Evolutionary conservation across 2,329 filamentous ascomycete genomes (phyloP), one percentile per base, ranked within the genome.

Genomic region (Colletotrichum orbiculare): DNA sequence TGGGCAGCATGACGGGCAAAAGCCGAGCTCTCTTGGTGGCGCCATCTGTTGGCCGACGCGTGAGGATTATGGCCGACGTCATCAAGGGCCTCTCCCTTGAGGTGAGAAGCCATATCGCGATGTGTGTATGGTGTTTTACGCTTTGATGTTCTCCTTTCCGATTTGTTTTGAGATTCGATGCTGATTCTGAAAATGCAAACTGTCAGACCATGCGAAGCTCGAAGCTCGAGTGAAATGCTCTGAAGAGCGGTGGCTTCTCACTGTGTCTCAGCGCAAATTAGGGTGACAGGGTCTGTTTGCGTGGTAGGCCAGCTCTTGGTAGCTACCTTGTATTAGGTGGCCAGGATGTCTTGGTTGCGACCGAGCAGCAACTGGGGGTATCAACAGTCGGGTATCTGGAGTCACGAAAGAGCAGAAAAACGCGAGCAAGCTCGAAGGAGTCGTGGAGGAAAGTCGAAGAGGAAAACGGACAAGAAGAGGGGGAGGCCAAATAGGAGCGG

Each of bases 11-110:
- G 78, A 54, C 81, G 81, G 54, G 81, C 81, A 71, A 81, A 90
- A 39, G 85, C 79, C 11, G 79, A 78, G 1, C 87, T 89, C 73
- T 90, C 88, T 72, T 89, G 85, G 72, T 90, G 88, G 60, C 87
- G 84, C 88, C 88, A 90, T 70, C 79, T 80, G 72, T 78, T 88
- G 45, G 82, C 71, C 8, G 87, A 89, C 42, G 83, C 82, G 71
- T 89, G 78, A 3, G 84, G 85, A 71, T 89, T 87, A 63, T 72
- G 76, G 59, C 74, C 73, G 64, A 76, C 74, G 54, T 77, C 75
- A 47, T 76, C 73, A 47, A 68, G 67, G 56, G 69, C 69, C 39
- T 69, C 68, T 41, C 68, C 69, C 49, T 74, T 69, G 64, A 38
- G 59, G 45, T 59, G 59, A 15, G 68, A 68, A 50, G 69, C 50